Evolutionary conservation across 1,284 basidiomycete genomes (phyloP), one percentile per base, ranked within the genome.

Genomic region (Marasmius oreades): DNA sequence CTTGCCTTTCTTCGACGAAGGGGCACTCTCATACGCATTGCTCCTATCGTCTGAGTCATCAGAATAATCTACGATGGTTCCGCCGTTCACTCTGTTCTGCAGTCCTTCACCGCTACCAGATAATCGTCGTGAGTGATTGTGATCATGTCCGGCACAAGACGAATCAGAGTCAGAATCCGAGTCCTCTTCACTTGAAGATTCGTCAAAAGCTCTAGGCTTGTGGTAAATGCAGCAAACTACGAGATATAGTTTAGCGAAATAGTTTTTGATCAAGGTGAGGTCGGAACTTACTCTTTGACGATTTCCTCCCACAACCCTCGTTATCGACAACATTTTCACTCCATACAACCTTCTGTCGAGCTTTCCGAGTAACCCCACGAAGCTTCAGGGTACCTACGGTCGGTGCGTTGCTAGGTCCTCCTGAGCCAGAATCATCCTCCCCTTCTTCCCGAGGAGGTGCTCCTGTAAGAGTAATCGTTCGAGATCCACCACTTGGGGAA

Each of bases 221-320:
- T 92, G 90, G 68, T 92, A 94, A 64, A 94, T 93, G 68, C 92
- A 94, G 67, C 92, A 94, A 55, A 94, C 92, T 94, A 59, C 37
- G 45, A 37, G 22, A 48, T 5, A 48, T 42, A 14, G 20, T 24
- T 31, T 24, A 26, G 28, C 37, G 34, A 50, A 48, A 51, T 23
- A 46, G 11, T 6, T 12, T 51, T 4, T 45, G n/a, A 18, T 52
- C n/a, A n/a, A 31, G n/a, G 24, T 18, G 12, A 51, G 23, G 24
- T 37, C 16, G n/a, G 5, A 48, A 78, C 87, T 61, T 61, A 93
- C 92, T 92, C 73, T 94, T 94, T 20, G 88, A 88, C 60, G 88
- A 90, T 70, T 93, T 93, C 73, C 80, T 83, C 12, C 87, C 88
- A 56, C 83, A 78, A 0, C 84, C 84, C 65, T 94, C 92, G 62